A percentile compares a stretch with the other conserved stretches of the same genome.
Evolutionary conservation across 305 asterid species (phyloP).

Genomic region (Fraxinus baroniana): DNA sequence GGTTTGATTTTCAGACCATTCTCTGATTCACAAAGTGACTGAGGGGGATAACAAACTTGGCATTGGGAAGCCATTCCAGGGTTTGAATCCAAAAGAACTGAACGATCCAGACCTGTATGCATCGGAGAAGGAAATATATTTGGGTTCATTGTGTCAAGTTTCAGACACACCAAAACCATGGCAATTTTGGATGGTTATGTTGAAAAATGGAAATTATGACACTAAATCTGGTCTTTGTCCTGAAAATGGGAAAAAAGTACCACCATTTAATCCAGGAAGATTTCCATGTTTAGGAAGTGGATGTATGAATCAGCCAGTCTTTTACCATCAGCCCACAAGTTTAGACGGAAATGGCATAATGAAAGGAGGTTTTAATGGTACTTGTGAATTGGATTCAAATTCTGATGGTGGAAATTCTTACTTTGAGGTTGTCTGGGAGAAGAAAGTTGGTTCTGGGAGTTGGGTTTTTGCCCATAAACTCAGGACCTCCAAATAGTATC

Average conservation of each 20-base stretch:
- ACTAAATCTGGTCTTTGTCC: constrained; percentile 53
- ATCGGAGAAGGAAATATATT: constrained; percentile 59
- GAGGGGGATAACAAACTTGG: too few species aligned
- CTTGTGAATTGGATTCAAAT: constrained; percentile 33
- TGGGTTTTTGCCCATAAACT: constrained; percentile 63
- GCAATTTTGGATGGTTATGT: constrained; percentile 83
- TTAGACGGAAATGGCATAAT: constrained; percentile 26
- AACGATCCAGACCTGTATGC: constrained; percentile 49
- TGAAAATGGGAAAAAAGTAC: constrained; percentile 49
- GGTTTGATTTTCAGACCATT: too few species aligned
- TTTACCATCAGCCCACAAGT: constrained; percentile 48
- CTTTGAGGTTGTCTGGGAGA: constrained; percentile 64
- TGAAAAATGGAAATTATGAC: constrained; percentile 68
- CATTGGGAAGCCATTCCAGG: too few species aligned
- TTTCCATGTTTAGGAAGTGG: constrained; percentile 72
- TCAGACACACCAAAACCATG: constrained; percentile 50
- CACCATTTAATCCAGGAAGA: constrained; percentile 52
- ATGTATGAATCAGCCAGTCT: constrained; percentile 70
- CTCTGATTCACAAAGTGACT: too few species aligned
- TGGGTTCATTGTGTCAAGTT: constrained; percentile 59
- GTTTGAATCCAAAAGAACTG: too few species aligned
- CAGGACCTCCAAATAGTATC: constrained; percentile 51
- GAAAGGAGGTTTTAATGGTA: constrained; percentile 56
- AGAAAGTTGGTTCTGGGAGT: constrained; percentile 44
- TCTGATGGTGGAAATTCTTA: constrained; percentile 31